phyloP scores from a whole-genome alignment of 2,329 filamentous ascomycete genomes.

The Fusarium sterilihyphosum region DNA sequence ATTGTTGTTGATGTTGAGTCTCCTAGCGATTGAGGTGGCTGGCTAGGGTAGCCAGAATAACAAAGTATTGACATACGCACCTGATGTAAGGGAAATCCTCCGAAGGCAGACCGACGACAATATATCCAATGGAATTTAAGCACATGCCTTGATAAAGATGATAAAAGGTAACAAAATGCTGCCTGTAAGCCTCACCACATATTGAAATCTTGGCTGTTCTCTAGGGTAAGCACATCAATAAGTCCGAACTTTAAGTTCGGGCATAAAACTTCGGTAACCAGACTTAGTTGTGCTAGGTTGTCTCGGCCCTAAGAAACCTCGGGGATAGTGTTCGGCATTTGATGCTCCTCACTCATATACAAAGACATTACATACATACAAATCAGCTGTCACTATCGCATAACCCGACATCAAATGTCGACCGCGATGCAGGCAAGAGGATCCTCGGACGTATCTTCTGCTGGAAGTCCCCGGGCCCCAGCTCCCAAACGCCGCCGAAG shows the following conservation, averaged over 20 bases:
- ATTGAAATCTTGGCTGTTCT: too few relatives aligned
- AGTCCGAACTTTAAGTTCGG: constrained; percentile 28
- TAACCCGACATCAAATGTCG: not conserved
- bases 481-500: constrained; percentile 38
- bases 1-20: not conserved
- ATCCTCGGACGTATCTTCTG: constrained; percentile 8
- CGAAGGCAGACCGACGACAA: not conserved
- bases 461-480: not conserved
- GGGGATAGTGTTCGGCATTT: constrained; percentile 32
- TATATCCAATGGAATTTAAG: not conserved
- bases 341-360: constrained; percentile 19
- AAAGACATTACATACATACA: not conserved
- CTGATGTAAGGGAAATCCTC: not conserved
- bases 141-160: too few relatives aligned
- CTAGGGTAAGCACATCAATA: not conserved
- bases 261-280: constrained; percentile 7
- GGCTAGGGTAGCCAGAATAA: not conserved
- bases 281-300: too few relatives aligned
- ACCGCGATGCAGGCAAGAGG: not conserved
- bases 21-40: not conserved
- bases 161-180: not conserved
- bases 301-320: constrained; percentile 16
- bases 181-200: too few relatives aligned
- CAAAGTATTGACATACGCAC: not conserved
- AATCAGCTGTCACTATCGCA: not conserved